These are phyloP conservation scores for Penicillium sp. DNA, from an alignment of 2,329 filamentous ascomycete genomes.

Conservation along the genomic window DNA sequence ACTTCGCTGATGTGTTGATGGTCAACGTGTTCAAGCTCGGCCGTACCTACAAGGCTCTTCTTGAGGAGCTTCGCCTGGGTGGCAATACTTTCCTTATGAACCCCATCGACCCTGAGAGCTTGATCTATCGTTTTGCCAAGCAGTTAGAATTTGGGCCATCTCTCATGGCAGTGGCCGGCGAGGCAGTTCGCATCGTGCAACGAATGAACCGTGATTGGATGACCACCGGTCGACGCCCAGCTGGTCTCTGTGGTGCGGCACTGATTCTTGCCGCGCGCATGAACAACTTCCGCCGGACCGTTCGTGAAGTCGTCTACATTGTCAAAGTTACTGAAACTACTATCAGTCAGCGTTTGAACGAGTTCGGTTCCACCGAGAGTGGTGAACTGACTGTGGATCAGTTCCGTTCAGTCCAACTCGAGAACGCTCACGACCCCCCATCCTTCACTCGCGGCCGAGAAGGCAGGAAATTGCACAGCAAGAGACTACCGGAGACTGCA, in stretches of 20 bases:
- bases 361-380: constrained; percentile 84
- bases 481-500: constrained; percentile 35
- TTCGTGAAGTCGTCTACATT: constrained; percentile 94
- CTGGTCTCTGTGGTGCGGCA: constrained; percentile 89
- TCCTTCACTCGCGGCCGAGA: constrained; percentile 61
- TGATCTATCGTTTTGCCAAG: constrained; percentile 85
- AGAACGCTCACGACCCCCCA: constrained; percentile 75
- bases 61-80: constrained; percentile 54
- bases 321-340: constrained; percentile 95
- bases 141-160: constrained; percentile 85
- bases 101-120: constrained; percentile 77
- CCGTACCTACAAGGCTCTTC: constrained; percentile 79
- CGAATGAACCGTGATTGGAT: constrained; percentile 98
- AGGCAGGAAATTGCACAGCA: constrained; percentile 52
- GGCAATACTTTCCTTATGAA: constrained; percentile 65
- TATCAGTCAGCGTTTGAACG: constrained; percentile 83
- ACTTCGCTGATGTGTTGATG: constrained; percentile 78
- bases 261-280: constrained; percentile 93
- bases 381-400: constrained; percentile 83
- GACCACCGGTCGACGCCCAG: constrained; percentile 86
- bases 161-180: constrained; percentile 78
- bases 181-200: constrained; percentile 80
- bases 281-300: constrained; percentile 93
- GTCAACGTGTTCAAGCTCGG: constrained; percentile 92
- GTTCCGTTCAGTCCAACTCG: constrained; percentile 57